Conservation (phyloP, 805 yeast species). For the Hanseniaspora clermontiae region DNA sequence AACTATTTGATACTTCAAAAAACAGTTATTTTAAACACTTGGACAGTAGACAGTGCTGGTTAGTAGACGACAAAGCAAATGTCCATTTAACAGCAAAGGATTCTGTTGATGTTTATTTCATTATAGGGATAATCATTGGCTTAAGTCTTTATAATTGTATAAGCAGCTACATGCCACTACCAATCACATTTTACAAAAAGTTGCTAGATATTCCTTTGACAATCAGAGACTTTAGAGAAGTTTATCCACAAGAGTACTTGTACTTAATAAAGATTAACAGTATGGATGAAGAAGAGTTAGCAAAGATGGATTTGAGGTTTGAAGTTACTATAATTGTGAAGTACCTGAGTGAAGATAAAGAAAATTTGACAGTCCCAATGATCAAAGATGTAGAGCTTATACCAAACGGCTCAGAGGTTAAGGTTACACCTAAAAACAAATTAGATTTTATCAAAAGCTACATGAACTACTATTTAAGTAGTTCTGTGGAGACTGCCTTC, state of each 20-base stretch:
- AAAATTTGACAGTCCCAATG: slow-evolving; percentile 1
- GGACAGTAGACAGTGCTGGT: slow-evolving; percentile 72
- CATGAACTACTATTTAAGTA: slow-evolving; percentile 46
- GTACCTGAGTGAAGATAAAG: background rate
- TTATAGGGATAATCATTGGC: slow-evolving; percentile 79
- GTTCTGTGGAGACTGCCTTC: slow-evolving; percentile 41
- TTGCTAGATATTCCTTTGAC: slow-evolving; percentile 43
- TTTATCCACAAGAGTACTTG: slow-evolving; percentile 55
- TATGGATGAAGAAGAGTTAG: slow-evolving; percentile 34
- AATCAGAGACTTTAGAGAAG: slow-evolving; percentile 50
- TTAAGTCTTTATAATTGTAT: slow-evolving; percentile 85
- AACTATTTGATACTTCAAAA: slow-evolving; percentile 48
- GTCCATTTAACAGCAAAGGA: slow-evolving; percentile 17
- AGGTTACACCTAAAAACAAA: slow-evolving; percentile 50
- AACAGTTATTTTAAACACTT: slow-evolving; percentile 55
- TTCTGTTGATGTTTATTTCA: slow-evolving; percentile 42
- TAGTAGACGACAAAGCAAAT: slow-evolving; percentile 31
- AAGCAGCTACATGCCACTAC: slow-evolving; percentile 68
- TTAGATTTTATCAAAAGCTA: slow-evolving; percentile 50
- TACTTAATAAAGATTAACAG: slow-evolving; percentile 38
- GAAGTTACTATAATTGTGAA: slow-evolving; percentile 25
- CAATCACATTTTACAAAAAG: slow-evolving; percentile 64
- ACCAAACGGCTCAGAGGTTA: slow-evolving; percentile 40
- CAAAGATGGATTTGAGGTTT: slow-evolving; percentile 46
- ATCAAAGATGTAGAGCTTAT: slow-evolving; percentile 39